These are phyloP conservation scores for Clarireedia sp. DNA, from an alignment of 2,329 filamentous ascomycete genomes.

Conservation along the genomic window DNA sequence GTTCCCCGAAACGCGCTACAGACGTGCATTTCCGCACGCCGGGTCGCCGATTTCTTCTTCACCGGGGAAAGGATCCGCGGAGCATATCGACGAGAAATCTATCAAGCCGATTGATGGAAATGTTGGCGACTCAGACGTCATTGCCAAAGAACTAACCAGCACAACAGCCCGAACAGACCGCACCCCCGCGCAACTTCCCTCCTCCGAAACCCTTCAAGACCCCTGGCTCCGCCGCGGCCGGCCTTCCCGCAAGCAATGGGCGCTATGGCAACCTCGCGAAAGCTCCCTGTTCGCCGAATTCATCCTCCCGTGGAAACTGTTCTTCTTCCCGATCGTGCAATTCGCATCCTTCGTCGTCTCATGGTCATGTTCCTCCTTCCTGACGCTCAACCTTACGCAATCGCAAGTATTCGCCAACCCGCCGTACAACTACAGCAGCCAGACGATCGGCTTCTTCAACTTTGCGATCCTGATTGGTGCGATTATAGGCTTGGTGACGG, in stretches of 20 bases:
- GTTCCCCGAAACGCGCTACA: conserved; percentile 57
- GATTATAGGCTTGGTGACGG: conserved; percentile 39
- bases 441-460: conserved; percentile 42
- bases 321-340: conserved; percentile 54
- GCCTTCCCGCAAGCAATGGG: conserved; percentile 49
- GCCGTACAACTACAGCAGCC: conserved; percentile 27
- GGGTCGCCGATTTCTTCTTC: conserved; percentile 10
- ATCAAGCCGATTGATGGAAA: background rate
- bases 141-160: background rate
- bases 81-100: conserved; percentile 15
- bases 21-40: conserved; percentile 31
- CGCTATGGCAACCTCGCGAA: conserved; percentile 40
- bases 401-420: conserved; percentile 31
- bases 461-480: conserved; percentile 42
- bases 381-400: conserved; percentile 51
- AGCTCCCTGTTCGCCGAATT: conserved; percentile 45
- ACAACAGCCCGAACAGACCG: background rate
- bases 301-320: conserved; percentile 54
- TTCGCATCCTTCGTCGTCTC: conserved; percentile 54
- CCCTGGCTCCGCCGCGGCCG: conserved; percentile 47
- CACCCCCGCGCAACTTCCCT: background rate
- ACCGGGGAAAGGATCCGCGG: conserved; percentile 15
- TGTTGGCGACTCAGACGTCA: too few relatives aligned
- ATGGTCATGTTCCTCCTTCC: conserved; percentile 49
- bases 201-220: conserved; percentile 33